These are phyloP conservation scores for Chionographis japonica DNA, from an alignment of 106 monocot genomes.

Conservation along the genomic window DNA sequence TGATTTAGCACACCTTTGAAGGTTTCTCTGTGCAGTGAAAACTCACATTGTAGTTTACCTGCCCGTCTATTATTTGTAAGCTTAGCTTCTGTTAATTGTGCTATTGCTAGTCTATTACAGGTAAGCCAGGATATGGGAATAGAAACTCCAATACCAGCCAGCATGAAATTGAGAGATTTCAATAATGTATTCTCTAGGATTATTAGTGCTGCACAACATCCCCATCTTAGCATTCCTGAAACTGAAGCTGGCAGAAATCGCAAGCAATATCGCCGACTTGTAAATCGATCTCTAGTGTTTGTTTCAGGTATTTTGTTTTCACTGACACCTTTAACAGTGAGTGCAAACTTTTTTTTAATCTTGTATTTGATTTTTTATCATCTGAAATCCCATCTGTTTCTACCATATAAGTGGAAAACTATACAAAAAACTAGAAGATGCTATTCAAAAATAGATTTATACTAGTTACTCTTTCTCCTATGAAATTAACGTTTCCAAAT, in stretches of 20 bases:
- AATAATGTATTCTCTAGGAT: slow-evolving; percentile 74
- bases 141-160: slow-evolving; percentile 79
- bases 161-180: slow-evolving; percentile 69
- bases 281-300: slow-evolving; percentile 89
- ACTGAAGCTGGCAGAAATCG: slow-evolving; percentile 79
- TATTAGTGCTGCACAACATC: slow-evolving; percentile 62
- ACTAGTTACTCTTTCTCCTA: no score
- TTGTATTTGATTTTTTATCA: not conserved
- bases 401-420: not conserved
- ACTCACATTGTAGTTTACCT: no score
- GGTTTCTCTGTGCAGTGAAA: no score
- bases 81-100: not conserved
- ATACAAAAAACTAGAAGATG: not conserved
- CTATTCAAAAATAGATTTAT: no score
- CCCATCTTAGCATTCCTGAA: slow-evolving; percentile 93
- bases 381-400: not conserved
- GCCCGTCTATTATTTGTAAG: no score
- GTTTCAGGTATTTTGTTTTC: slow-evolving; percentile 62
- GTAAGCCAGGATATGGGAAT: slow-evolving; percentile 94
- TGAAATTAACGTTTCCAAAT: no score
- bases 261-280: slow-evolving; percentile 70
- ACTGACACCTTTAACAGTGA: not conserved
- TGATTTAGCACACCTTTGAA: no score
- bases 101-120: slow-evolving; percentile 23
- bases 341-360: not conserved